These are phyloP conservation scores for Thymus quinquecostatus DNA, from an alignment of 257 asterid genomes.

Conservation along the genomic window DNA sequence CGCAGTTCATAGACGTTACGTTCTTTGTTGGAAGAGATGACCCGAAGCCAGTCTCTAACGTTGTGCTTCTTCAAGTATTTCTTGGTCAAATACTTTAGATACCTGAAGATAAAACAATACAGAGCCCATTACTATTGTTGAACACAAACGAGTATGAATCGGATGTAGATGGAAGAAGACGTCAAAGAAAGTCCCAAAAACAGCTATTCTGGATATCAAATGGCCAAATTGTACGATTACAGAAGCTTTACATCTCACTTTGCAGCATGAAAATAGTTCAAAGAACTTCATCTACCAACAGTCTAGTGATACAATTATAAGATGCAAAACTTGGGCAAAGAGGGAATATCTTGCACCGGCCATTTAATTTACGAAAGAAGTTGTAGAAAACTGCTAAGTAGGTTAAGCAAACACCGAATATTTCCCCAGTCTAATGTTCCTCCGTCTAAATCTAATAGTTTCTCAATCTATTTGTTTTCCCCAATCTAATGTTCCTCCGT, in stretches of 20 bases:
- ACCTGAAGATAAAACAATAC: constrained; percentile 42
- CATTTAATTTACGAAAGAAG: neutral
- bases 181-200: no score
- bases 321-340: no score
- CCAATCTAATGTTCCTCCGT: neutral
- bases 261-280: neutral
- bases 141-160: neutral
- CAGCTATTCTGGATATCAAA: neutral
- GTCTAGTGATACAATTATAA: neutral
- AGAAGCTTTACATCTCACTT: neutral
- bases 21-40: constrained; percentile 79
- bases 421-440: neutral
- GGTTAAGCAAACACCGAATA: neutral
- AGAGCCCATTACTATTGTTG: neutral
- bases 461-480: neutral
- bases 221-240: neutral
- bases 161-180: no score
- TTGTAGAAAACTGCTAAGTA: neutral
- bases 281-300: constrained; percentile 9
- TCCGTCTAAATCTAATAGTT: neutral
- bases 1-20: constrained; percentile 71
- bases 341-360: no score
- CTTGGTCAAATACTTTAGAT: constrained; percentile 74
- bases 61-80: constrained; percentile 82
- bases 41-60: constrained; percentile 87